Conservation (phyloP, 1,284 basidiomycete species). For the Apiotrichum domesticum region DNA sequence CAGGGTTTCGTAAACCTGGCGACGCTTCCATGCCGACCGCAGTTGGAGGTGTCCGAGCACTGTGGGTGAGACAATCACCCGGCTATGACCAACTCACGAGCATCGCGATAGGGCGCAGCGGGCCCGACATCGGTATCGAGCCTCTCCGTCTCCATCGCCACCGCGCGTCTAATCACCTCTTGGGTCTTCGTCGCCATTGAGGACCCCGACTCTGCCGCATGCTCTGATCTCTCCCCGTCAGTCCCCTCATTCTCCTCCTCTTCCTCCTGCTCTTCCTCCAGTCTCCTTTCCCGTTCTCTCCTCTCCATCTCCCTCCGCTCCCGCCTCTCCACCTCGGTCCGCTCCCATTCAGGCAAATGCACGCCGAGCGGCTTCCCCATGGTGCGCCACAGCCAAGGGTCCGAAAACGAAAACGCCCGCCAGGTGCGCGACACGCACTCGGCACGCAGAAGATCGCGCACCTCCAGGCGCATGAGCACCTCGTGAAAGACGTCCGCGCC, state of each 20-base stretch:
- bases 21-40: constrained; percentile 7
- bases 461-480: constrained; percentile 23
- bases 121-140: too few species aligned
- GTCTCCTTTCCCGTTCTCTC: too few species aligned
- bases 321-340: neutral
- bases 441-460: constrained; percentile 14
- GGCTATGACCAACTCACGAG: constrained; percentile 7
- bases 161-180: too few species aligned
- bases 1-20: constrained; percentile 3
- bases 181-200: too few species aligned
- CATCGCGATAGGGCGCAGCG: neutral
- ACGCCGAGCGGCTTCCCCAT: constrained; percentile 17
- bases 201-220: too few species aligned
- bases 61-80: neutral
- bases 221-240: too few species aligned
- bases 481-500: constrained; percentile 29
- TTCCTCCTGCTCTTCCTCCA: too few species aligned
- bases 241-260: too few species aligned
- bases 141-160: too few species aligned
- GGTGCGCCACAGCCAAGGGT: constrained; percentile 17
- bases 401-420: constrained; percentile 16
- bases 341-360: constrained; percentile 6
- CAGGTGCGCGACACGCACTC: constrained; percentile 20
- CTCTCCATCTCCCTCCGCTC: too few species aligned
- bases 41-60: neutral